These are phyloP conservation scores for Starmerella bombicola DNA, from an alignment of 805 yeast species.

Conservation along the genomic window DNA sequence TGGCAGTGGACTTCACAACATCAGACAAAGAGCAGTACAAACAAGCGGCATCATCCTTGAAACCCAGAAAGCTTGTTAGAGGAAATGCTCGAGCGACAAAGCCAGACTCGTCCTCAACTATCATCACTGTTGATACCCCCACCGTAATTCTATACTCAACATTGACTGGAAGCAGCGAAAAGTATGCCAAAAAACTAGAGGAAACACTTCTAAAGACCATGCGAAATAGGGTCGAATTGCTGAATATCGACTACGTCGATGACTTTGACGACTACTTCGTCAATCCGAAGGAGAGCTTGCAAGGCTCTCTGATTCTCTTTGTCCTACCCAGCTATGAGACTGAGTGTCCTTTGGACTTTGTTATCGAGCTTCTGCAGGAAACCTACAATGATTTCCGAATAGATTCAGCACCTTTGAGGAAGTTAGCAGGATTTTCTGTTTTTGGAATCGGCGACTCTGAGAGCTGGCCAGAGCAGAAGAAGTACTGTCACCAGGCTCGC, in stretches of 20 bases:
- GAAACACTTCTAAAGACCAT: conserved; percentile 29
- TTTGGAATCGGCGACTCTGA: conserved; percentile 82
- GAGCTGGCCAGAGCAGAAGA: conserved; percentile 54
- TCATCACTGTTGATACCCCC: conserved; percentile 7
- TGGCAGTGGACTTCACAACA: conserved; percentile 19
- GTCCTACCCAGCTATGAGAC: conserved; percentile 86
- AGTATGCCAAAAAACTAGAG: conserved; percentile 46
- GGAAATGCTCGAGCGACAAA: conserved; percentile 1
- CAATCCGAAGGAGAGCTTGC: conserved; percentile 36
- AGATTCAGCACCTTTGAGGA: conserved; percentile 63
- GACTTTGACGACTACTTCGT: conserved; percentile 76
- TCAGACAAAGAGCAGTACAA: neutral
- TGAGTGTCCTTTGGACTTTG: conserved; percentile 83
- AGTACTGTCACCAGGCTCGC: conserved; percentile 77
- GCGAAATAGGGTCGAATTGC: conserved; percentile 37
- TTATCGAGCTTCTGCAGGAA: conserved; percentile 65
- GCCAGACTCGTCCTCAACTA: neutral
- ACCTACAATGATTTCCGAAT: conserved; percentile 76
- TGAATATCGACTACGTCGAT: conserved; percentile 68
- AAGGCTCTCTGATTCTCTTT: conserved; percentile 41
- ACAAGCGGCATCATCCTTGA: conserved; percentile 2
- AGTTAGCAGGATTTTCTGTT: conserved; percentile 67
- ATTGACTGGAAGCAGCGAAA: conserved; percentile 67
- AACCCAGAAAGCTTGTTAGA: conserved; percentile 11
- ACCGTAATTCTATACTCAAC: conserved; percentile 58